Percentiles rank a stretch among this genome's conserved stretches.
Evolutionary conservation across 192 early-diverging fungal species (phyloP).

Genomic region (Backusella macrospora): DNA sequence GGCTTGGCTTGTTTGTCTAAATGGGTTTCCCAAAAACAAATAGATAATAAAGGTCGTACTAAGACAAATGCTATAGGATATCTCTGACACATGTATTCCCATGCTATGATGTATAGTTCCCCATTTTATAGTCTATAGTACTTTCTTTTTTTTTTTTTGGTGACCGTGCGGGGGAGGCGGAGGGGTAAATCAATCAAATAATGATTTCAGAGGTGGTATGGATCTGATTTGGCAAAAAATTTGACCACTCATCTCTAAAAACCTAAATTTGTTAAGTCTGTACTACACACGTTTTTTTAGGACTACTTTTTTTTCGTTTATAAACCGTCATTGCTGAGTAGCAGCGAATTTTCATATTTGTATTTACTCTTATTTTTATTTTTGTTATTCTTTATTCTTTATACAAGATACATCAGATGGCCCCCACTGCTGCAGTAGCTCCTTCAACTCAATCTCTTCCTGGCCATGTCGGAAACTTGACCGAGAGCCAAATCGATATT

Average conservation of each 20-base stretch:
- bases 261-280: slow-evolving; percentile 17
- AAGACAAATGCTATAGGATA: neutral
- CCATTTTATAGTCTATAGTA: neutral
- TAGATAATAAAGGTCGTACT: neutral
- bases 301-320: slow-evolving; percentile 24
- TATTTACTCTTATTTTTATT: slow-evolving; percentile 3
- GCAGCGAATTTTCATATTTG: neutral
- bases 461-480: slow-evolving; percentile 42
- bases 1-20: neutral
- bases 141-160: neutral
- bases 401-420: neutral
- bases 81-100: neutral
- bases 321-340: slow-evolving; percentile 1
- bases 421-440: neutral
- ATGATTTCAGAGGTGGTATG: slow-evolving; percentile 4
- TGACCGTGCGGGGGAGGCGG: slow-evolving; percentile 12
- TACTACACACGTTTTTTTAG: slow-evolving; percentile 22
- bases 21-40: neutral
- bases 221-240: slow-evolving; percentile 15
- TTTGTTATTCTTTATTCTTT: too few species aligned
- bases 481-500: slow-evolving; percentile 45
- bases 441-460: neutral
- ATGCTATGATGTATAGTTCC: neutral
- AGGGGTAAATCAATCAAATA: slow-evolving; percentile 4
- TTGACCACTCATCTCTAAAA: slow-evolving; percentile 20